Conservation (phyloP, 768 basidiomycete genomes). For the Suillus decipiens region DNA sequence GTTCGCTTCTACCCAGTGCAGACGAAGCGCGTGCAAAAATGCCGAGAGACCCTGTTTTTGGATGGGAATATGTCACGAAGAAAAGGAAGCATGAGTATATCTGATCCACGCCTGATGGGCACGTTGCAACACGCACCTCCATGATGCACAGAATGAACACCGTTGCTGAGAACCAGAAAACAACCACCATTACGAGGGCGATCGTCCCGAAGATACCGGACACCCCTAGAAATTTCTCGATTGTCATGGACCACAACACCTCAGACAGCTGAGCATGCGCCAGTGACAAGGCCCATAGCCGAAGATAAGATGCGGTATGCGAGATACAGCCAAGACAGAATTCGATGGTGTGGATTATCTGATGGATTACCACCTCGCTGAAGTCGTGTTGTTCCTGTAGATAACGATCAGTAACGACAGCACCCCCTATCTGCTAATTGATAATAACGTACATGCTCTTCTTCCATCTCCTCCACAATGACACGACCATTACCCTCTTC, state of each 20-base stretch:
- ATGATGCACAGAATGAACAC: conserved; percentile 85
- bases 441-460: conserved; percentile 63
- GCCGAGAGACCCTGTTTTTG: conserved; percentile 80
- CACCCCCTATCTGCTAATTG: conserved; percentile 12
- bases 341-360: conserved; percentile 98
- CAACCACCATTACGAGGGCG: conserved; percentile 47
- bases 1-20: conserved; percentile 99
- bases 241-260: conserved; percentile 88
- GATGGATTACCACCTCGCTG: conserved; percentile 93
- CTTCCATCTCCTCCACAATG: conserved; percentile 68
- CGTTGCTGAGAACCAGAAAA: conserved; percentile 80
- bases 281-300: conserved; percentile 96
- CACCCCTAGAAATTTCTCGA: conserved; percentile 63
- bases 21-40: conserved; percentile 92
- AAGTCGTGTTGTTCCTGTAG: conserved; percentile 84
- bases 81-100: conserved; percentile 2
- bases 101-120: conserved; percentile 14
- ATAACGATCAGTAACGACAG: conserved; percentile 14
- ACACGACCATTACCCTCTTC: conserved; percentile 80
- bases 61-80: conserved; percentile 4
- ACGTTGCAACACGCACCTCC: conserved; percentile 67
- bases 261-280: conserved; percentile 98
- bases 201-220: conserved; percentile 64
- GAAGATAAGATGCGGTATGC: conserved; percentile 91
- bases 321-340: conserved; percentile 99